Percentiles rank a stretch among this genome's conserved stretches.
Conservation (phyloP, 768 basidiomycete genomes). For the Rhizopogon rudus region DNA sequence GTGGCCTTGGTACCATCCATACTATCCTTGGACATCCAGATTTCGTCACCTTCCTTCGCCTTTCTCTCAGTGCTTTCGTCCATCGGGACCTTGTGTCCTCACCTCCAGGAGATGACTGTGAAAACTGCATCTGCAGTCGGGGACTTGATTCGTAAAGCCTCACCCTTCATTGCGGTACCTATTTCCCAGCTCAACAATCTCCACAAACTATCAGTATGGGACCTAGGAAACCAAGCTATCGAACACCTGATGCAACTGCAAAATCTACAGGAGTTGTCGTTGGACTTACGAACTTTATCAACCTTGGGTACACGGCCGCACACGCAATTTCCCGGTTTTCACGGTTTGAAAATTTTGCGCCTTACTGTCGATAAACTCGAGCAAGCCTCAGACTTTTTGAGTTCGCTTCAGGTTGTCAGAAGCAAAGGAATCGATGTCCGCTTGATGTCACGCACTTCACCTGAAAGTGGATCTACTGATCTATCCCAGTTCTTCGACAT, state of each 20-base stretch:
- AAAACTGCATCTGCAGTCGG: background rate
- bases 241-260: background rate
- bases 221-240: background rate
- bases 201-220: background rate
- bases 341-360: background rate
- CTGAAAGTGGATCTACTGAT: background rate
- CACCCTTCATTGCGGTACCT: background rate
- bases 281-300: background rate
- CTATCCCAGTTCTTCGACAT: background rate
- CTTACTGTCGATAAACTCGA: background rate
- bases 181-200: background rate
- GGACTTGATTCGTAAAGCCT: background rate
- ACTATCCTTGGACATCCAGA: background rate
- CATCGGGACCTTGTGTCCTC: background rate
- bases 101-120: background rate
- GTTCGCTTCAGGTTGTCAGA: background rate
- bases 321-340: background rate
- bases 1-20: conserved; percentile 20
- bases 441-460: no score
- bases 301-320: no score
- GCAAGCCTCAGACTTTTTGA: background rate
- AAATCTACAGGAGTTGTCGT: background rate
- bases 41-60: background rate
- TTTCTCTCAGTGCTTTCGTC: background rate
- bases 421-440: background rate